Evolutionary conservation across 2,329 filamentous ascomycete genomes (phyloP).

Genomic region (Fusarium sterilihyphosum): DNA sequence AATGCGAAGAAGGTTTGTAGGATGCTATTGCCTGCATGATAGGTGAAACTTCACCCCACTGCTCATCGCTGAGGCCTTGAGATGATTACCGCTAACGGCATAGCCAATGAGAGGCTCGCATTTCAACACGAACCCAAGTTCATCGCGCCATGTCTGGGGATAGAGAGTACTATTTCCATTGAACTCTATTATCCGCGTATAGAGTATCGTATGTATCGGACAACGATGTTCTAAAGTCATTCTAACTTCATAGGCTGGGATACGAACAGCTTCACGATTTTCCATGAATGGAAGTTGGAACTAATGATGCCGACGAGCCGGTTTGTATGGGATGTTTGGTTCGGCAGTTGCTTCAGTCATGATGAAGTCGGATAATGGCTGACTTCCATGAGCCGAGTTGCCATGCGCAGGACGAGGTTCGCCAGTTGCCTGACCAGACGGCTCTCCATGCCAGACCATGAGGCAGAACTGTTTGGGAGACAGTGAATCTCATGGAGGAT

Average conservation of each 20-base stretch:
- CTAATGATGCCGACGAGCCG: not conserved
- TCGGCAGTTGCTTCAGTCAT: not conserved
- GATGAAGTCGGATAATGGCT: not conserved
- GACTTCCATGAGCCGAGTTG: not conserved
- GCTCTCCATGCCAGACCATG: too few species aligned
- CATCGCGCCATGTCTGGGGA: not conserved
- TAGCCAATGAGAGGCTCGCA: not conserved
- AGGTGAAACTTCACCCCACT: too few species aligned
- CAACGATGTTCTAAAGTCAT: rapidly evolving
- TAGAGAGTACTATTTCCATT: not conserved
- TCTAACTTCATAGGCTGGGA: not conserved
- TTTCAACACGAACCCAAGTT: not conserved
- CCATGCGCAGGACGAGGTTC: not conserved
- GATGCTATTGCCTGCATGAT: not conserved
- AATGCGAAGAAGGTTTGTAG: not conserved
- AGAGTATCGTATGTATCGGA: not conserved
- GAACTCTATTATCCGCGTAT: not conserved
- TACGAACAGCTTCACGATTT: not conserved
- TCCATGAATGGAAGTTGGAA: not conserved
- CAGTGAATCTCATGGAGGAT: too few species aligned
- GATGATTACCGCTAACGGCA: rapidly evolving
- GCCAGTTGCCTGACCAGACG: not conserved
- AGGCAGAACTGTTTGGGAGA: rapidly evolving
- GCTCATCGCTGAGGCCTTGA: not conserved
- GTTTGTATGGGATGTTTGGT: rapidly evolving